phyloP scores from a whole-genome alignment of 2,329 filamentous ascomycete genomes.

The Cyanodermella asteris region DNA sequence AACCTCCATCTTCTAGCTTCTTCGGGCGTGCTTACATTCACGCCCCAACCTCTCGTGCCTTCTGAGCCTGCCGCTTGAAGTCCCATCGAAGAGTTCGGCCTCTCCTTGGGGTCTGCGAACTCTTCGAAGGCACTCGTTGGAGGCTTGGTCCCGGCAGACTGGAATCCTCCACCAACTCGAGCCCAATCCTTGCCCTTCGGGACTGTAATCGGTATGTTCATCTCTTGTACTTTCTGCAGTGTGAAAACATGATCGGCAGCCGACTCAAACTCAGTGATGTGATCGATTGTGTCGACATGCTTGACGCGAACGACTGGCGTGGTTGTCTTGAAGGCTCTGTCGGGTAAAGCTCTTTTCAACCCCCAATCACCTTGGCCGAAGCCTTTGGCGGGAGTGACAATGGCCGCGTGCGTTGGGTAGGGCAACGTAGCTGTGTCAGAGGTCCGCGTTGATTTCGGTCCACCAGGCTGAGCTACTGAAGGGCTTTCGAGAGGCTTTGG shows the following conservation, averaged over 20 bases:
- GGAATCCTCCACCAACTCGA: not conserved
- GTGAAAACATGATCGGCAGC: conserved; percentile 64
- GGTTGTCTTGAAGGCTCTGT: conserved; percentile 45
- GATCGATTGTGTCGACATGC: conserved; percentile 64
- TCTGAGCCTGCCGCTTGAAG: not conserved
- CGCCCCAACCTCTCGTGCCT: no score
- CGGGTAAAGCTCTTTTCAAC: conserved; percentile 62
- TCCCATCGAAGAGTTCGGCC: not conserved
- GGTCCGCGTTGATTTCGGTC: conserved; percentile 23
- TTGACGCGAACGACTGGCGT: conserved; percentile 58
- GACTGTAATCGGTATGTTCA: conserved; percentile 48
- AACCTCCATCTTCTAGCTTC: conserved; percentile 38
- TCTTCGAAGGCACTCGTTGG: conserved; percentile 7
- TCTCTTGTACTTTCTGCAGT: conserved; percentile 66
- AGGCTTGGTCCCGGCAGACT: conserved; percentile 1
- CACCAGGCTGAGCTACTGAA: conserved; percentile 25
- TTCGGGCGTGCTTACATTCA: conserved; percentile 5
- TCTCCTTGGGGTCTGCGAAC: no score
- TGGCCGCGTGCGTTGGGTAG: conserved; percentile 64
- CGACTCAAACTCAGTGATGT: conserved; percentile 72
- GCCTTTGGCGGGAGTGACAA: conserved; percentile 54
- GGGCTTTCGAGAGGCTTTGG: conserved; percentile 52
- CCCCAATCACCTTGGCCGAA: conserved; percentile 74
- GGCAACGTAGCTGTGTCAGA: conserved; percentile 52
- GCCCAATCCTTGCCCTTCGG: conserved; percentile 9